Percentiles rank a stretch among this genome's conserved stretches.
Conservation (phyloP, 2,329 filamentous ascomycete species). For the Botryotinia globosa region DNA sequence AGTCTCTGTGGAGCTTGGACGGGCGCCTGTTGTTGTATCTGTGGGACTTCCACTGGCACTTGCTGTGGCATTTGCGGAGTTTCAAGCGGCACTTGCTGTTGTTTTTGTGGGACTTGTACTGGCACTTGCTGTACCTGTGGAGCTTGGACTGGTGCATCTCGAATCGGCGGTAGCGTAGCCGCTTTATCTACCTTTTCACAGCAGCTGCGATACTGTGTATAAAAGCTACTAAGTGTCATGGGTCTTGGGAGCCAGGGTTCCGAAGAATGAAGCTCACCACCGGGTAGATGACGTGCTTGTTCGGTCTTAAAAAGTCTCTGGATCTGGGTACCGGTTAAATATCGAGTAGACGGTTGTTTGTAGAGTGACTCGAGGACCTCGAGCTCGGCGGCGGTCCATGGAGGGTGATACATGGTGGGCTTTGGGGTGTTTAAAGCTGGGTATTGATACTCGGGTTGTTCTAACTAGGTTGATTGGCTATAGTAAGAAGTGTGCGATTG, state of each 20-base stretch:
- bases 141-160: no score
- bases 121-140: not conserved
- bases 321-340: rapidly evolving
- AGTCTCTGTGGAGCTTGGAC: not conserved
- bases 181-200: no score
- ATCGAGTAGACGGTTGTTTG: rapidly evolving
- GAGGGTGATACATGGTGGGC: not conserved
- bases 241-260: not conserved
- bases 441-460: not conserved
- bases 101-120: not conserved
- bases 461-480: not conserved
- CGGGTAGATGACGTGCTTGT: not conserved
- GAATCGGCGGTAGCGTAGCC: not conserved
- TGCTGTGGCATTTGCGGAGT: not conserved
- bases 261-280: not conserved
- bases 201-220: rapidly evolving
- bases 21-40: not conserved
- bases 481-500: not conserved
- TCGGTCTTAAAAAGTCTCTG: not conserved
- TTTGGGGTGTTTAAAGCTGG: not conserved
- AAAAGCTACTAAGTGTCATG: rapidly evolving
- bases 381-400: not conserved
- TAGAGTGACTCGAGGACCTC: not conserved
- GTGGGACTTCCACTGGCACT: not conserved
- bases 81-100: not conserved